Percentiles rank a stretch among this genome's conserved stretches.
These are phyloP conservation scores for Russula griseocarnosa DNA, from an alignment of 768 basidiomycete species.

Conservation along the genomic window DNA sequence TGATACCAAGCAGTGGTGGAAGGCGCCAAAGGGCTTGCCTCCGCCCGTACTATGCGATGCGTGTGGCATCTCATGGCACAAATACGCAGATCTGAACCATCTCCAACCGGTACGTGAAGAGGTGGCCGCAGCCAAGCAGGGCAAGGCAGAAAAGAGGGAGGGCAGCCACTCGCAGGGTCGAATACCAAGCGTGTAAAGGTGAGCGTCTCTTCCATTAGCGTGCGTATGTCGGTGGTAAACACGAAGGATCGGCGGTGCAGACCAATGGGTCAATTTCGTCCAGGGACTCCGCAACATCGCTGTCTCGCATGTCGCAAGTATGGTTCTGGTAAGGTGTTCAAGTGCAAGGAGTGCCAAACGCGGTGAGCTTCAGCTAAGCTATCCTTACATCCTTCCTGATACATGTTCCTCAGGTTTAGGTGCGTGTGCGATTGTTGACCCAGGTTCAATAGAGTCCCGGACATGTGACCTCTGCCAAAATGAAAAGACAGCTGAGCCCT, in stretches of 20 bases:
- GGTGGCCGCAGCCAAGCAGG: conserved; percentile 40
- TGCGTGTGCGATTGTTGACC: conserved; percentile 64
- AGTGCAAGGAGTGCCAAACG: too few species aligned
- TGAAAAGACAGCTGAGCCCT: conserved; percentile 73
- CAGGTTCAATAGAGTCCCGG: conserved; percentile 67
- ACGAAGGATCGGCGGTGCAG: conserved; percentile 33
- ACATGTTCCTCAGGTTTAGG: conserved; percentile 41
- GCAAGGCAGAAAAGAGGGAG: conserved; percentile 49
- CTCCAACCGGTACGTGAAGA: conserved; percentile 71
- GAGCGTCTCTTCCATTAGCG: too few species aligned
- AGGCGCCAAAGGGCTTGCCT: too few species aligned
- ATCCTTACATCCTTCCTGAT: too few species aligned
- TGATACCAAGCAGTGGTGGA: too few species aligned
- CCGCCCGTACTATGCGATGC: conserved; percentile 69
- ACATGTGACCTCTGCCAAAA: conserved; percentile 86
- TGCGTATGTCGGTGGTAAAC: neutral
- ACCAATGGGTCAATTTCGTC: conserved; percentile 46
- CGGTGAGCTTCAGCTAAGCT: too few species aligned
- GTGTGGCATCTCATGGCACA: conserved; percentile 87
- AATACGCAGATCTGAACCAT: conserved; percentile 83
- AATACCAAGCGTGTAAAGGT: conserved; percentile 63
- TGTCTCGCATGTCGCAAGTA: conserved; percentile 73
- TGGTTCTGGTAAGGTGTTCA: too few species aligned
- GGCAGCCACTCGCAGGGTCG: conserved; percentile 52
- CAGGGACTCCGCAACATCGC: conserved; percentile 55